Conservation (phyloP, 163 green algal genomes). For the Scenedesmus sp. region DNA sequence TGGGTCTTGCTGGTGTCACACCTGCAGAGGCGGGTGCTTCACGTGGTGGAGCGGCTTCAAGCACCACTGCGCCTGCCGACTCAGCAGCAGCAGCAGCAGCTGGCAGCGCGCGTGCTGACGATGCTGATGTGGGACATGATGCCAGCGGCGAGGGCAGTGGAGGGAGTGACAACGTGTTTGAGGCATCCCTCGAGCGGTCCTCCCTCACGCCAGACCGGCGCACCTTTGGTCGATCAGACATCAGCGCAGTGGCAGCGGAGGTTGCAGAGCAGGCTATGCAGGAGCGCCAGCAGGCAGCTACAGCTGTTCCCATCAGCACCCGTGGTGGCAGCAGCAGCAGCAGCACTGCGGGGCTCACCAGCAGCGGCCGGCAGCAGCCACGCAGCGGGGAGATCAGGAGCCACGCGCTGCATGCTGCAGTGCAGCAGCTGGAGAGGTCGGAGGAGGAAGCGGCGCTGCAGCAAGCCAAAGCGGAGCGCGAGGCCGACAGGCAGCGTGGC, state of each 20-base stretch:
- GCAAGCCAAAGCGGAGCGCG: not conserved
- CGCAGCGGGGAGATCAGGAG: not conserved
- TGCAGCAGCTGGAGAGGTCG: not conserved
- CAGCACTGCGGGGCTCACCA: not conserved
- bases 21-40: not conserved
- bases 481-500: not conserved
- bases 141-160: not conserved
- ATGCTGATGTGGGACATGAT: not conserved
- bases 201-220: not conserved
- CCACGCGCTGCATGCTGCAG: conserved; percentile 5
- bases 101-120: too few species aligned
- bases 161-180: not conserved
- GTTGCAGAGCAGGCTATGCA: not conserved
- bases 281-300: not conserved
- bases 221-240: not conserved
- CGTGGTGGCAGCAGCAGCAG: not conserved
- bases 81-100: conserved; percentile 2
- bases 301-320: not conserved
- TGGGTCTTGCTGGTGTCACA: not conserved
- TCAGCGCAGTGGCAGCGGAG: not conserved
- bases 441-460: not conserved
- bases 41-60: not conserved
- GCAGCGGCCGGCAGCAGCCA: not conserved
- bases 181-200: not conserved
- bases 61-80: not conserved